Evolutionary conservation across 2,329 filamentous ascomycete genomes (phyloP).

Genomic region (Scedosporium boydii): DNA sequence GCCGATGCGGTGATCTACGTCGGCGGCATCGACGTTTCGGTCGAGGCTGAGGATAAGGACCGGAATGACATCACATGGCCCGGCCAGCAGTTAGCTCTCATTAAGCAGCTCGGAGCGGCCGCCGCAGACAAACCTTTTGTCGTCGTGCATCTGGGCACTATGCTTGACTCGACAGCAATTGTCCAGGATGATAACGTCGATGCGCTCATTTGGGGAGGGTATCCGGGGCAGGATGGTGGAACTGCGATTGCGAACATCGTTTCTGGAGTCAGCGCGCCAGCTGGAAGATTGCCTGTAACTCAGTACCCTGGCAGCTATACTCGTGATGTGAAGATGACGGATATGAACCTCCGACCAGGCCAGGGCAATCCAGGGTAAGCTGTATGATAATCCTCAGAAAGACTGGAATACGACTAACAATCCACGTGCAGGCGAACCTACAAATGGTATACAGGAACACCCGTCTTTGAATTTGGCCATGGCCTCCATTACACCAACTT

Average conservation of each 20-base stretch:
- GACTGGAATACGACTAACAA: background rate
- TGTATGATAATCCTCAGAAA: background rate
- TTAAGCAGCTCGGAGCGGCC: constrained; percentile 16
- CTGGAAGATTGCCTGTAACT: constrained; percentile 44
- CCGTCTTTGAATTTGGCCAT: constrained; percentile 41
- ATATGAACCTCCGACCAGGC: constrained; percentile 44
- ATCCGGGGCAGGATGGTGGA: constrained; percentile 51
- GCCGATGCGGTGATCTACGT: constrained; percentile 44
- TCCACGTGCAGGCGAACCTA: constrained; percentile 37
- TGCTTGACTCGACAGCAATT: constrained; percentile 41
- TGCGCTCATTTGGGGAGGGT: constrained; percentile 47
- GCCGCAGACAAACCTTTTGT: constrained; percentile 36
- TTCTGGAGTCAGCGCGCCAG: constrained; percentile 37
- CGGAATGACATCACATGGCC: constrained; percentile 42
- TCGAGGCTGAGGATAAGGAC: constrained; percentile 43
- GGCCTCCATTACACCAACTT: constrained; percentile 52
- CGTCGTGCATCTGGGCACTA: constrained; percentile 40
- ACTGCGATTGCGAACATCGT: constrained; percentile 43
- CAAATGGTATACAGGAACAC: constrained; percentile 40
- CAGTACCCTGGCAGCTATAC: constrained; percentile 45
- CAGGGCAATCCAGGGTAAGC: constrained; percentile 30
- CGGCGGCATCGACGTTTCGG: constrained; percentile 42
- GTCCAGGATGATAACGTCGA: constrained; percentile 35
- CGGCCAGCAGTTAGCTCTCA: constrained; percentile 37
- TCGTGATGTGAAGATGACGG: constrained; percentile 38